Base-by-base conservation (phyloP, 805 yeast genomes). In the Diddensiella transvaalensis region DNA sequence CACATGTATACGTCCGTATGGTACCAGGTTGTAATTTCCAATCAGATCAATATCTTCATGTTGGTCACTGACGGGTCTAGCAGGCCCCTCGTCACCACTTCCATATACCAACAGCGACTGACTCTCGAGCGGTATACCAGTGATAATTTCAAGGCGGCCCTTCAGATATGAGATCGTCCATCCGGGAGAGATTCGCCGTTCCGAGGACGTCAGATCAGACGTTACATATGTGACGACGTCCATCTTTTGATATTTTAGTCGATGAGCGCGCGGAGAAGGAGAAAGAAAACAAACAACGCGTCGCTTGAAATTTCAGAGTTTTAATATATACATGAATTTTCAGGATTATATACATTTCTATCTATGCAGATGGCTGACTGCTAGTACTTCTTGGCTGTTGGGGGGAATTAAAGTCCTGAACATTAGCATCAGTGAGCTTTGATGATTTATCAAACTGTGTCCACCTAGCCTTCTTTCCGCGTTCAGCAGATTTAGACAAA, bases 401-500 rank as follows among this genome's bases (percentile, higher is more conserved):
- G n/a, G n/a, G 32, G 32, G 32, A 8, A 26, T 26, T 26, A 26
- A 26, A 26, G 13, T 26, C 32, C 13, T 26, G 32, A 26, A 26
- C 32, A 13, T 8, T 13, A 8, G 32, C 8, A 26, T 26, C 11
- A 13, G 8, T 26, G 8, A 15, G 17, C 17, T 35, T 35, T 13
- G 38, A 8, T 6, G 8, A 8, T 15, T 17, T 35, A 18, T 13
- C 38, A 19, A 8, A 40, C 18, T 22, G n/a, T n/a, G 15, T 23
- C 15, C 21, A 13, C 17, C 43, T 40, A 10, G 29, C 19, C 24
- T 18, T 8, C 22, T 35, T 48, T 15, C 99, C 99, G 43, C 74
- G 75, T 64, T 85, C 82, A 23, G 93, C 98, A 13, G 97, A 90
- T 61, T 77, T 83, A 19, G 93, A 82, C 52, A 93, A 74, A 17